A percentile compares a stretch with the other conserved stretches of the same genome.
phyloP scores from a whole-genome alignment of 2,329 filamentous ascomycete genomes.

The Ceratocystis cacaofunesta region DNA sequence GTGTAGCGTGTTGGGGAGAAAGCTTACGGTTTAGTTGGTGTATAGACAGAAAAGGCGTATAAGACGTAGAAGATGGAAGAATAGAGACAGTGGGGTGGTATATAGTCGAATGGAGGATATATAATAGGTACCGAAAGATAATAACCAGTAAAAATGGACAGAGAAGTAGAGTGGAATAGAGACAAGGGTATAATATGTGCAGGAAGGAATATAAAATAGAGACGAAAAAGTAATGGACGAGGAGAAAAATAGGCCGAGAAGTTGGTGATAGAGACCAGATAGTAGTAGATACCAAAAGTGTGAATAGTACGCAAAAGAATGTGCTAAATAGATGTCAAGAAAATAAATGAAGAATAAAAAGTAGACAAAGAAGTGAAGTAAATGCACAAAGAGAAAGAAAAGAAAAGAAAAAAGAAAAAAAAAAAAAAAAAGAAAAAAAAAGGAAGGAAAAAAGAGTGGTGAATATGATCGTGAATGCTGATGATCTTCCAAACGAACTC shows the following conservation, averaged over 20 bases:
- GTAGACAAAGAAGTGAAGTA: not conserved
- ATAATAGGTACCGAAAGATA: not conserved
- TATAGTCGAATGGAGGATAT: not conserved
- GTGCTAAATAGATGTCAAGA: not conserved
- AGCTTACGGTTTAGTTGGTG: not conserved
- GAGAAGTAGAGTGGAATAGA: not conserved
- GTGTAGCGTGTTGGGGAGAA: not conserved
- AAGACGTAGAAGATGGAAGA: not conserved
- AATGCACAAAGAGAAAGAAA: not conserved
- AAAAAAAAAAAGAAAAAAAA: not conserved
- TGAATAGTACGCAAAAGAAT: not conserved
- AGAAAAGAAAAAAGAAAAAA: not conserved
- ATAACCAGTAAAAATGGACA: not conserved
- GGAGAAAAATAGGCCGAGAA: not conserved
- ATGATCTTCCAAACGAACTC: not conserved
- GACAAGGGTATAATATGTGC: not conserved
- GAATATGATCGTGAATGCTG: conserved; percentile 3
- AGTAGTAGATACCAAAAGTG: not conserved
- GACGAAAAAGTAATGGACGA: not conserved
- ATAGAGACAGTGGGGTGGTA: not conserved
- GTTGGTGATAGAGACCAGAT: not conserved
- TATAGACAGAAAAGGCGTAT: not conserved
- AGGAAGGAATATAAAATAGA: not conserved
- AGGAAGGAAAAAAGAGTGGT: not conserved
- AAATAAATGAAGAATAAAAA: not conserved